Evolutionary conservation across 1,284 basidiomycete genomes (phyloP).

Genomic region (Fistulinella staudtii): DNA sequence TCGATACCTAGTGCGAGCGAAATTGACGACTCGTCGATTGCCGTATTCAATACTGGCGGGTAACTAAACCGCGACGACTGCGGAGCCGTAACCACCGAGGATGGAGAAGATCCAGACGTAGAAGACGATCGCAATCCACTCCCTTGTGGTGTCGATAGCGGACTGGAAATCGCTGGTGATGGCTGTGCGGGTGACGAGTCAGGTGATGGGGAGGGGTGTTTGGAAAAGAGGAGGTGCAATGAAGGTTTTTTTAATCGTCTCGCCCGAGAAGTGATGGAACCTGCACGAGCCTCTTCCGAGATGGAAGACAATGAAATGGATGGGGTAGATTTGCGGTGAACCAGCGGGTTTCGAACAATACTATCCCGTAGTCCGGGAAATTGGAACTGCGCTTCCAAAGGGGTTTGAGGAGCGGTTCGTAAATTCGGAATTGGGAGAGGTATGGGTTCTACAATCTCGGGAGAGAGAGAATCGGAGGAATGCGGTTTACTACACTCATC

Average conservation of each 20-base stretch:
- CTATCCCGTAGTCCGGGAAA: constrained; percentile 39
- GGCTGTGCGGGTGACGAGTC: constrained; percentile 23
- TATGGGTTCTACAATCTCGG: constrained; percentile 26
- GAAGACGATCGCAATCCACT: constrained; percentile 17
- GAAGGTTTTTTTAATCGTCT: constrained; percentile 52
- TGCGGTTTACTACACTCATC: constrained; percentile 22
- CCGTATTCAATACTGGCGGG: constrained; percentile 32
- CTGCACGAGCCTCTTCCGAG: constrained; percentile 23
- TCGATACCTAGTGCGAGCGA: constrained; percentile 35
- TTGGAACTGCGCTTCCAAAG: constrained; percentile 32
- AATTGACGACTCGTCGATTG: constrained; percentile 34
- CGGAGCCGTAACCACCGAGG: constrained; percentile 33
- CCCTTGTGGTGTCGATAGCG: constrained; percentile 9
- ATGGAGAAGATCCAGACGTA: constrained; percentile 31
- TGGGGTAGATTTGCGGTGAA: constrained; percentile 37
- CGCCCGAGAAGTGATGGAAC: constrained; percentile 31
- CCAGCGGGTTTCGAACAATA: constrained; percentile 30
- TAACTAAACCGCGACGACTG: constrained; percentile 35
- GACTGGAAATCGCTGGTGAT: constrained; percentile 11
- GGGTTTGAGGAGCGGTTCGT: constrained; percentile 9
- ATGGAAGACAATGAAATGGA: constrained; percentile 36
- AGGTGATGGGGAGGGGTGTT: constrained; percentile 42
- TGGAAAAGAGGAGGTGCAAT: constrained; percentile 50
- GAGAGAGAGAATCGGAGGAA: constrained; percentile 21
- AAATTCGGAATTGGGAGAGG: constrained; percentile 27